Evolutionary conservation across 73 alveolate genomes (phyloP), one percentile per base, ranked within the genome.

Genomic region (Paramecium sonneborni): DNA sequence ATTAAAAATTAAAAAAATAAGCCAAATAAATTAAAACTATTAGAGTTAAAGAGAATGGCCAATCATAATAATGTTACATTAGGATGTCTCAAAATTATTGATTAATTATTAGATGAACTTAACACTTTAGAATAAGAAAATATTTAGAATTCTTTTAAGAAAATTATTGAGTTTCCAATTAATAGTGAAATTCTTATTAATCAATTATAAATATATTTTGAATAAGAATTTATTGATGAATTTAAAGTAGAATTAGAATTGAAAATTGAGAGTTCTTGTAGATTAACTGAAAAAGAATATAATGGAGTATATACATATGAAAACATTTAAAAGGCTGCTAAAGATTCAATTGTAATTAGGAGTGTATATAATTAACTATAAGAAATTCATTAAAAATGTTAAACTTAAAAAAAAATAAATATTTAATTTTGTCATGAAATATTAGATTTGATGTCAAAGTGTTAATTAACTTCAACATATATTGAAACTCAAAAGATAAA

Each of bases 271-370:
- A 43, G 55, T 43, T 24, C 1, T 20, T 7, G 30, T 15, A 23
- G 32, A 79, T 79, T 79, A 12, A 43, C 90, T 8, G 44, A 39
- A 43, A 43, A 39, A 21, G 90, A 79, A 23, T 79, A 39, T 41
- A 14, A 11, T 11, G 74, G 90, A 4, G 37, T 43, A 4, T 79
- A 43, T 34, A 43, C 32, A 18, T 43, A 37, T 20, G 90, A 79
- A 24, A 79, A 79, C 21, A 79, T 79, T 7, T 28, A 79, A 79
- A 79, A 39, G 48, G 69, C 74, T 21, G 69, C 90, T 44, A 79
- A 79, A 14, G 72, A 39, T 4, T 43, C 69, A 6, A 34, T 39
- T 74, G 56, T 37, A 1, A 74, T 74, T 5, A 74, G 44, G 12
- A 37, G 44, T 37, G 58, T 34, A 34, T 74, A 74, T 18, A 32